These are phyloP conservation scores for Parasarocladium wereldwijsianum DNA, from an alignment of 2,329 filamentous ascomycete species.

Conservation along the genomic window DNA sequence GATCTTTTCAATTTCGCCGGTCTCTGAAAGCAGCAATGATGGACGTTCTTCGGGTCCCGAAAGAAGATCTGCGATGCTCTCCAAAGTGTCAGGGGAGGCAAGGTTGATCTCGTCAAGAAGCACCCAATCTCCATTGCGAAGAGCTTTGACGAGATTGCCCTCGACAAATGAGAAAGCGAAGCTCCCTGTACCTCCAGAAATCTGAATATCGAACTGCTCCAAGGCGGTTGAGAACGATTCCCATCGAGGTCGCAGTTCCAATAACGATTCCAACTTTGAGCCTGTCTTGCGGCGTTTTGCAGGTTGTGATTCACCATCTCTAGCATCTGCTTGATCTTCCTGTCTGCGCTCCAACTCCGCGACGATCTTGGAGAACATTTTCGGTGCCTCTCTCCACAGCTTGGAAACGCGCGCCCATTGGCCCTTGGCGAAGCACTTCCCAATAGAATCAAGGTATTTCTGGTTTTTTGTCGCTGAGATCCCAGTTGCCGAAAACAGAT, in stretches of 20 bases:
- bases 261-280: slow-evolving; percentile 50
- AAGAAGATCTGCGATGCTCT: slow-evolving; percentile 82
- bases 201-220: slow-evolving; percentile 65
- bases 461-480: slow-evolving; percentile 83
- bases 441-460: slow-evolving; percentile 67
- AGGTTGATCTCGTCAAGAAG: slow-evolving; percentile 95
- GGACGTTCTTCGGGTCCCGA: slow-evolving; percentile 57
- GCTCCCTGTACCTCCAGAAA: slow-evolving; percentile 54
- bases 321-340: slow-evolving; percentile 19
- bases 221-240: slow-evolving; percentile 61
- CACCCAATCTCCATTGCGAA: slow-evolving; percentile 92
- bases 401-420: slow-evolving; percentile 81
- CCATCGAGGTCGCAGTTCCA: slow-evolving; percentile 55
- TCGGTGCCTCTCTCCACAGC: slow-evolving; percentile 77
- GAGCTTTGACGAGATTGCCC: slow-evolving; percentile 91
- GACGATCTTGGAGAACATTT: slow-evolving; percentile 67
- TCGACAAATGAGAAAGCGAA: slow-evolving; percentile 96
- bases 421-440: slow-evolving; percentile 63
- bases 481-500: slow-evolving; percentile 68
- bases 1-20: slow-evolving; percentile 81
- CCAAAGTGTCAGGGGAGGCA: slow-evolving; percentile 84
- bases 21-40: slow-evolving; percentile 82
- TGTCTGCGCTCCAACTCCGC: slow-evolving; percentile 34
- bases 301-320: slow-evolving; percentile 34
- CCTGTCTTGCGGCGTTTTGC: slow-evolving; percentile 54